These are phyloP conservation scores for Flaveria robusta DNA, from an alignment of 129 eudicot genomes.

Conservation along the genomic window DNA sequence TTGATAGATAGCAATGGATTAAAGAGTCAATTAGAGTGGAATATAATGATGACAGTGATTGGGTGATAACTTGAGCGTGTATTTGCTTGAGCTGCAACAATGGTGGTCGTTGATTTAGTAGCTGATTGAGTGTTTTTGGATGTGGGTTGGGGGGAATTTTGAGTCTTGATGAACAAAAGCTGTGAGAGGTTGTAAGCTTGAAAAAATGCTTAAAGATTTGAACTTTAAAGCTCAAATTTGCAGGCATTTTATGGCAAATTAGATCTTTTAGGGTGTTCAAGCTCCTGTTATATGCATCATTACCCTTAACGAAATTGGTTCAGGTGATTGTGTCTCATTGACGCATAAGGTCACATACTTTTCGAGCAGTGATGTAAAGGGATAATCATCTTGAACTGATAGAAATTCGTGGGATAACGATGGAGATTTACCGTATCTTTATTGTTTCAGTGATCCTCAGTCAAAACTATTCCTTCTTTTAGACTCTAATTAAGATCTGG, in stretches of 20 bases:
- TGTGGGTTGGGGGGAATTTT: conserved; percentile 38
- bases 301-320: conserved; percentile 26
- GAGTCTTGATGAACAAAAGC: conserved; percentile 32
- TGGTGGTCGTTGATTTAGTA: conserved; percentile 58
- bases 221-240: conserved; percentile 16
- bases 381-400: neutral
- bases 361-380: neutral
- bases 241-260: conserved; percentile 35
- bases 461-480: too few relatives aligned
- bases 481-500: too few relatives aligned
- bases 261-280: conserved; percentile 2
- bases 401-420: too few relatives aligned
- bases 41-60: conserved; percentile 44
- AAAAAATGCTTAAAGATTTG: neutral
- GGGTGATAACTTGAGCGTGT: conserved; percentile 63
- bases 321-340: conserved; percentile 22
- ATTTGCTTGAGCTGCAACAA: conserved; percentile 56
- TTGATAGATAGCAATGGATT: conserved; percentile 68
- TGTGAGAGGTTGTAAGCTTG: conserved; percentile 23
- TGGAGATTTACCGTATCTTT: too few relatives aligned
- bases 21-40: conserved; percentile 55
- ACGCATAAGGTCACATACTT: too few relatives aligned
- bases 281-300: neutral
- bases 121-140: conserved; percentile 39
- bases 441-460: too few relatives aligned